phyloP scores from a whole-genome alignment of 345 rosid genomes.

The Erucastrum elatum region DNA sequence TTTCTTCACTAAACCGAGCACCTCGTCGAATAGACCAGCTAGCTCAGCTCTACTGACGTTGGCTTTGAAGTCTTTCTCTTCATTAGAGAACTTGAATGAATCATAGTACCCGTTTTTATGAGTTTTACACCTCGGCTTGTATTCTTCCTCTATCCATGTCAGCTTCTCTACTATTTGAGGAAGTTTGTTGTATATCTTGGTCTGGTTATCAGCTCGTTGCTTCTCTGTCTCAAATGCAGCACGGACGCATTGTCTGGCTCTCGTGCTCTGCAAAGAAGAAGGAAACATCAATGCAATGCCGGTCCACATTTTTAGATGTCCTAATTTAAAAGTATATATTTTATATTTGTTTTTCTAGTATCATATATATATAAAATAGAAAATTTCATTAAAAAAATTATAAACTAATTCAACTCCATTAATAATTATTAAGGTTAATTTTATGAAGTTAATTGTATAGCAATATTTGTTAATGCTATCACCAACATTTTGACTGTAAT shows the following conservation, averaged over 20 bases:
- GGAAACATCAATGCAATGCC: background rate
- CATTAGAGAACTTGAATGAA: conserved; percentile 51
- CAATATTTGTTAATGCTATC: too few relatives aligned
- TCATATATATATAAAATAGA: too few relatives aligned
- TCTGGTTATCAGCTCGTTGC: conserved; percentile 47
- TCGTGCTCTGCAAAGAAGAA: conserved; percentile 49
- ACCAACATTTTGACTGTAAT: too few relatives aligned
- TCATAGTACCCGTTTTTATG: conserved; percentile 57
- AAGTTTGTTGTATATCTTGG: conserved; percentile 18
- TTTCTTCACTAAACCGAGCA: conserved; percentile 61
- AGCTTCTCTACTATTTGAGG: background rate
- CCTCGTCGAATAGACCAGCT: conserved; percentile 75
- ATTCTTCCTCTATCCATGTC: conserved; percentile 27
- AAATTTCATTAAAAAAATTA: too few relatives aligned
- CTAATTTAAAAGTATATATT: too few relatives aligned
- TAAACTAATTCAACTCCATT: too few relatives aligned
- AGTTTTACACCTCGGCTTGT: conserved; percentile 42
- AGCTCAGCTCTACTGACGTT: conserved; percentile 67
- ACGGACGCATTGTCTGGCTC: conserved; percentile 57
- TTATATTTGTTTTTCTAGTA: too few relatives aligned
- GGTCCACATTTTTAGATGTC: too few relatives aligned
- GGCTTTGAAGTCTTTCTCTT: conserved; percentile 56
- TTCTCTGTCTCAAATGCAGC: conserved; percentile 62
- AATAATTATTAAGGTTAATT: too few relatives aligned
- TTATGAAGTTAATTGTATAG: too few relatives aligned